Evolutionary conservation across 192 early-diverging fungal species (phyloP).

Genomic region (Dimargaris xerosporica): DNA sequence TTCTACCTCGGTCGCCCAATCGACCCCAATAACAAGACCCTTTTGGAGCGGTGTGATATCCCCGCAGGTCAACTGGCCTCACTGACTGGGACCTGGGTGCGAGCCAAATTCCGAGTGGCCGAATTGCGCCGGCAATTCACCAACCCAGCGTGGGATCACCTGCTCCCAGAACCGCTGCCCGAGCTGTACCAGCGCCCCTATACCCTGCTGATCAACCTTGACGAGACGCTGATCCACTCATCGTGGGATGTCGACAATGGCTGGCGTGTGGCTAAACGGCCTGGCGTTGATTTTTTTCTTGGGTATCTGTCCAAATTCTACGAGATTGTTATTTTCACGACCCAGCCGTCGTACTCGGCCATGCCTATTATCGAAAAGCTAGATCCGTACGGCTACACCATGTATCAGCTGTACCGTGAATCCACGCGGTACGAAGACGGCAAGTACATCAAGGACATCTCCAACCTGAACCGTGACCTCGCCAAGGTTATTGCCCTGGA

Average conservation of each 20-base stretch:
- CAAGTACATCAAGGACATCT: conserved; percentile 75
- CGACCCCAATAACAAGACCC: background rate
- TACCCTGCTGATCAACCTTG: conserved; percentile 90
- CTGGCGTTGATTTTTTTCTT: conserved; percentile 91
- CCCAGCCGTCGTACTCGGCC: conserved; percentile 65
- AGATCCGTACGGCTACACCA: conserved; percentile 76
- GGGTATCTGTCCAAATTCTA: conserved; percentile 78
- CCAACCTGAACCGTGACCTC: conserved; percentile 85
- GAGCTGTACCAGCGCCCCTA: conserved; percentile 66
- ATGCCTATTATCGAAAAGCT: conserved; percentile 72
- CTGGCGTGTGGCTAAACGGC: conserved; percentile 92
- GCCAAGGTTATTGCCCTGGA: conserved; percentile 89
- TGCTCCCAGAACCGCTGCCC: conserved; percentile 81
- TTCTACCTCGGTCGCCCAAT: conserved; percentile 1
- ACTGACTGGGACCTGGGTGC: background rate
- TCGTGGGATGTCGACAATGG: conserved; percentile 93
- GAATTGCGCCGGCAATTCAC: conserved; percentile 24
- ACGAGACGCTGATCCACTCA: conserved; percentile 83
- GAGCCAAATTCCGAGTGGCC: conserved; percentile 13
- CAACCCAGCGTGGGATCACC: conserved; percentile 66
- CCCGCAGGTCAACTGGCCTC: background rate
- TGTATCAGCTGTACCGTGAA: conserved; percentile 85
- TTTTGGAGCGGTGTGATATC: no score
- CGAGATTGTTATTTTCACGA: conserved; percentile 94
- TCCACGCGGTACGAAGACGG: conserved; percentile 75